phyloP scores from a whole-genome alignment of 2,329 filamentous ascomycete genomes.

The Fusarium globosum region DNA sequence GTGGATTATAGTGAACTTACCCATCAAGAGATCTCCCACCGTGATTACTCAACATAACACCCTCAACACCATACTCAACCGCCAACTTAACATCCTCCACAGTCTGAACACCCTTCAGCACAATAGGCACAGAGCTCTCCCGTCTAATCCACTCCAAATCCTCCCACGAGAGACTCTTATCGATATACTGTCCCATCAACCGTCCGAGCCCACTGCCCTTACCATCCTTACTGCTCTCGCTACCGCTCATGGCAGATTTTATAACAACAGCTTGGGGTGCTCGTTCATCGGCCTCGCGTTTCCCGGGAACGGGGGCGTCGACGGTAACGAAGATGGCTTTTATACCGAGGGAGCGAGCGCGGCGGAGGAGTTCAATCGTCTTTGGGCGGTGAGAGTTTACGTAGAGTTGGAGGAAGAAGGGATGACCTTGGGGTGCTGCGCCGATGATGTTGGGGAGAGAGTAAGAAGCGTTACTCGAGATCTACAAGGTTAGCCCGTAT shows the following conservation, averaged over 20 bases:
- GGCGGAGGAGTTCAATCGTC: constrained; percentile 57
- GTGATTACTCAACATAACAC: constrained; percentile 68
- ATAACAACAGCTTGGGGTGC: constrained; percentile 58
- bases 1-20: not conserved
- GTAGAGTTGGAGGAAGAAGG: constrained; percentile 59
- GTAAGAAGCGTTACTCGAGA: constrained; percentile 45
- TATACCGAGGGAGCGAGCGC: constrained; percentile 60
- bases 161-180: constrained; percentile 62
- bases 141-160: constrained; percentile 64
- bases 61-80: constrained; percentile 60
- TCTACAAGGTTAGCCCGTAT: not conserved
- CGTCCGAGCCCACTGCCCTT: constrained; percentile 65
- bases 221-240: constrained; percentile 59
- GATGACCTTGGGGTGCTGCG: constrained; percentile 37
- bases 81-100: constrained; percentile 65
- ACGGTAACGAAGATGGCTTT: constrained; percentile 63
- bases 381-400: constrained; percentile 63
- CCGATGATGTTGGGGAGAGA: constrained; percentile 41
- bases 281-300: constrained; percentile 68
- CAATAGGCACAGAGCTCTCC: constrained; percentile 60
- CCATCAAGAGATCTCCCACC: constrained; percentile 67
- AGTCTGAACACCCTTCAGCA: constrained; percentile 67
- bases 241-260: constrained; percentile 53
- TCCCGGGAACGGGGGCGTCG: constrained; percentile 65
- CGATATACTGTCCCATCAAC: constrained; percentile 63